These are phyloP conservation scores for Bertia moriformis DNA, from an alignment of 2,329 filamentous ascomycete genomes.

Conservation along the genomic window DNA sequence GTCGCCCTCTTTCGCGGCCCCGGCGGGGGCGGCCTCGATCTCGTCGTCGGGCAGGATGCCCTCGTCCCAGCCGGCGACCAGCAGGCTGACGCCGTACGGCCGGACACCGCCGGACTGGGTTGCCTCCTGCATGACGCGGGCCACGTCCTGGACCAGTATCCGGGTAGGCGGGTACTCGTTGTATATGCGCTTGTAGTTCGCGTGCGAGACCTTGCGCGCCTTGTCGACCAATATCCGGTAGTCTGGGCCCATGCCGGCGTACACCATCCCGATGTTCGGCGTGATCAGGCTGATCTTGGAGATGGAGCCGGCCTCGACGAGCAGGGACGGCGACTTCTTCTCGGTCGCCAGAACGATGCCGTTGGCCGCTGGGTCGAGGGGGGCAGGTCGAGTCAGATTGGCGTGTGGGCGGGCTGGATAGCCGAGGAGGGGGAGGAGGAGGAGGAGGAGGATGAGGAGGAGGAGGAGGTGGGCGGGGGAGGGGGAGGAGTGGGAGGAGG, in stretches of 20 bases:
- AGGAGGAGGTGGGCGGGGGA: too few relatives aligned
- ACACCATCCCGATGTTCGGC: slow-evolving; percentile 98
- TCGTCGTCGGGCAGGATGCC: slow-evolving; percentile 77
- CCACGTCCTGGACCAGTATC: slow-evolving; percentile 97
- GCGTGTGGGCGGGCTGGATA: too few relatives aligned
- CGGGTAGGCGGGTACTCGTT: slow-evolving; percentile 99
- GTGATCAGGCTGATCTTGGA: slow-evolving; percentile 97
- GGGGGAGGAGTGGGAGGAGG: too few relatives aligned
- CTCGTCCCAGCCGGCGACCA: slow-evolving; percentile 96
- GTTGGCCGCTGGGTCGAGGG: slow-evolving; percentile 85
- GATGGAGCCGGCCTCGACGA: slow-evolving; percentile 86
- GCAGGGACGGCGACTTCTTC: slow-evolving; percentile 96
- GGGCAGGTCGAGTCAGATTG: too few relatives aligned
- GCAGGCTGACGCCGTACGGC: slow-evolving; percentile 87
- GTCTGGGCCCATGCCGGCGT: slow-evolving; percentile 96
- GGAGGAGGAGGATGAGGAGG: not conserved
- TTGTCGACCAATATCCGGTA: slow-evolving; percentile 96
- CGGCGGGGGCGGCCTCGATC: slow-evolving; percentile 34
- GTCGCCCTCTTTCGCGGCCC: slow-evolving; percentile 33
- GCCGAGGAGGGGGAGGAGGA: not conserved
- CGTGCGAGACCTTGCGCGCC: slow-evolving; percentile 95
- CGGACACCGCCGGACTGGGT: slow-evolving; percentile 95
- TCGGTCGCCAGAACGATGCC: slow-evolving; percentile 97
- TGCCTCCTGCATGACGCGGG: slow-evolving; percentile 94
- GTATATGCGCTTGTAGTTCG: slow-evolving; percentile 98